A percentile compares a stretch with the other conserved stretches of the same genome.
Evolutionary conservation across 306 rosid species (phyloP).

Genomic region (Quillaja saponaria): DNA sequence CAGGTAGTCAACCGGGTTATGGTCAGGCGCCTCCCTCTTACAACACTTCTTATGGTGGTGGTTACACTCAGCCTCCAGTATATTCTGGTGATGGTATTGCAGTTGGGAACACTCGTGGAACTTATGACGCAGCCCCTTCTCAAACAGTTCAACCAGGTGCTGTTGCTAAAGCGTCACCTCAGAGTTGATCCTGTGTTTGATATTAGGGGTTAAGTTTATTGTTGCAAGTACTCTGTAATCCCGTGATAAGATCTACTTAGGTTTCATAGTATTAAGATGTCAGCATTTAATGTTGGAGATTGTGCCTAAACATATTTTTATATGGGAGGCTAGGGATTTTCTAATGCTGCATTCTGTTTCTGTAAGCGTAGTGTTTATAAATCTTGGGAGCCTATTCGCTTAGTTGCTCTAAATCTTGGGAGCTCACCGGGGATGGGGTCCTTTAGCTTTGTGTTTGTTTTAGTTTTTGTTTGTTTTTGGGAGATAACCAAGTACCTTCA

Average conservation of each 20-base stretch:
- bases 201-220: slow-evolving; percentile 2
- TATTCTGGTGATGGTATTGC: slow-evolving; percentile 65
- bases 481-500: too few relatives aligned
- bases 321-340: too few relatives aligned
- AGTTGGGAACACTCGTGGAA: slow-evolving; percentile 44
- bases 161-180: slow-evolving; percentile 83
- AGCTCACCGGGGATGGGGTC: too few relatives aligned
- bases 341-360: too few relatives aligned
- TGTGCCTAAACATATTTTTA: too few relatives aligned
- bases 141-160: slow-evolving; percentile 54
- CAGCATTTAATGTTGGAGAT: too few relatives aligned
- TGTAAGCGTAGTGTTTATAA: too few relatives aligned
- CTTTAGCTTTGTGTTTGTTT: too few relatives aligned
- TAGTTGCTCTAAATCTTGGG: too few relatives aligned
- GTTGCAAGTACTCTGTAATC: slow-evolving; percentile 28
- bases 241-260: slow-evolving; percentile 25
- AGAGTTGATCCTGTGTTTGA: slow-evolving; percentile 44
- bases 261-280: slow-evolving; percentile 22
- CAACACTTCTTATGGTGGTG: slow-evolving; percentile 61
- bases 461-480: too few relatives aligned
- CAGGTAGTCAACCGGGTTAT: slow-evolving; percentile 65
- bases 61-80: slow-evolving; percentile 65
- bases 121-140: slow-evolving; percentile 56
- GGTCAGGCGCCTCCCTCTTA: slow-evolving; percentile 79
- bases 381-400: too few relatives aligned